Percentiles rank a stretch among this genome's conserved stretches.
Conservation (phyloP, 2,329 filamentous ascomycete species). For the Fusarium sororula region DNA sequence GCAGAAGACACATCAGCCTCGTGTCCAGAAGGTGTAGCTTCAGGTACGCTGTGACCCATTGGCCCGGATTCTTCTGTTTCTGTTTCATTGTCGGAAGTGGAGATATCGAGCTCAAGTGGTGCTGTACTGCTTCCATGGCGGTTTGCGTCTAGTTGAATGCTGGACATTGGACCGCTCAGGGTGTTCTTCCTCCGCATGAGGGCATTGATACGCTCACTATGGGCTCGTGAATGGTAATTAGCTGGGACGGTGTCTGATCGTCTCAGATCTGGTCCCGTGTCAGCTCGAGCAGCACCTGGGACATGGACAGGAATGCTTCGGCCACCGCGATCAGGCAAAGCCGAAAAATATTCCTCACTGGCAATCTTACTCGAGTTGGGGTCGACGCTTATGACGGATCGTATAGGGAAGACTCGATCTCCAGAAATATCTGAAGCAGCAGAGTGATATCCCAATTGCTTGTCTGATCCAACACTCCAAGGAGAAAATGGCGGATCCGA, state of each 20-base stretch:
- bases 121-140: conserved; percentile 47
- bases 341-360: conserved; percentile 52
- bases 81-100: conserved; percentile 45
- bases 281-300: conserved; percentile 43
- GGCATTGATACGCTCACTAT: conserved; percentile 33
- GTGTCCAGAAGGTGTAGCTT: background rate
- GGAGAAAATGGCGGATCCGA: conserved; percentile 49
- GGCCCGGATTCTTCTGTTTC: conserved; percentile 45
- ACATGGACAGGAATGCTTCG: conserved; percentile 45
- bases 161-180: conserved; percentile 52
- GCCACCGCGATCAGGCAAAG: conserved; percentile 45
- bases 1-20: conserved; percentile 32
- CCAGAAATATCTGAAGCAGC: conserved; percentile 49
- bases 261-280: conserved; percentile 42
- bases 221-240: conserved; percentile 30
- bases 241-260: conserved; percentile 40
- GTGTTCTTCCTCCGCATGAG: conserved; percentile 47
- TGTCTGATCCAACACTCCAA: conserved; percentile 55
- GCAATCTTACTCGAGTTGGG: conserved; percentile 54
- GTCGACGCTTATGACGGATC: conserved; percentile 79
- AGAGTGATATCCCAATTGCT: conserved; percentile 47
- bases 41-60: background rate
- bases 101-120: conserved; percentile 48
- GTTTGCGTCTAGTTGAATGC: conserved; percentile 56
- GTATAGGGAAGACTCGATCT: conserved; percentile 81